Evolutionary conservation across 1,284 basidiomycete species (phyloP).

Genomic region (Tylopilus sp.): DNA sequence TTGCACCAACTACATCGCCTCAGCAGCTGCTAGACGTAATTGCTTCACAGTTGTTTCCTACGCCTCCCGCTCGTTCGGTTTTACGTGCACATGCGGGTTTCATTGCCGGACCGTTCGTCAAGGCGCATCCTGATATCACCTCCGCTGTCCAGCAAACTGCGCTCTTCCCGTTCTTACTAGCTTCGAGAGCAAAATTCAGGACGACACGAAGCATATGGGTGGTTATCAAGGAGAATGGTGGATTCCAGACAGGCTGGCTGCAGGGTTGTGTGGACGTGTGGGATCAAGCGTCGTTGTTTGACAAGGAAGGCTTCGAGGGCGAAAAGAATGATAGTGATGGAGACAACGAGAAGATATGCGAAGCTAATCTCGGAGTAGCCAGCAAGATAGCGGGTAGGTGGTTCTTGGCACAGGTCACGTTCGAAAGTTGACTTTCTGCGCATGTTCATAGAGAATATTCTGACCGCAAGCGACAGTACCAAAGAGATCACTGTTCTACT

Average conservation of each 20-base stretch:
- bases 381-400: slow-evolving; percentile 61
- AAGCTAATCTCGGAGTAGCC: slow-evolving; percentile 50
- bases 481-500: slow-evolving; percentile 38
- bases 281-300: slow-evolving; percentile 22
- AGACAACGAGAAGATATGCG: slow-evolving; percentile 44
- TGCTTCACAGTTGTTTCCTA: slow-evolving; percentile 40
- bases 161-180: slow-evolving; percentile 72
- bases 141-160: slow-evolving; percentile 54
- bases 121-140: slow-evolving; percentile 34
- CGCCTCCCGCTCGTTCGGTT: slow-evolving; percentile 46
- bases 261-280: slow-evolving; percentile 47
- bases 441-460: slow-evolving; percentile 55
- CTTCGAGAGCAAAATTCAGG: slow-evolving; percentile 65
- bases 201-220: slow-evolving; percentile 66
- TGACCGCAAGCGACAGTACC: slow-evolving; percentile 42
- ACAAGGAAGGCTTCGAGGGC: slow-evolving; percentile 24
- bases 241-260: slow-evolving; percentile 32
- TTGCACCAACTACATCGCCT: slow-evolving; percentile 27
- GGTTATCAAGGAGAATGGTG: slow-evolving; percentile 37
- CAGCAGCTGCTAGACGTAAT: slow-evolving; percentile 51
- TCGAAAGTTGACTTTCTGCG: slow-evolving; percentile 1
- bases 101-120: slow-evolving; percentile 49
- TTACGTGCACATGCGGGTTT: slow-evolving; percentile 64
- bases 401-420: neutral
- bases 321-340: slow-evolving; percentile 37